Evolutionary conservation across 441 rosid species (phyloP), one percentile per base, ranked within the genome.

Genomic region (Eruca vesicaria): DNA sequence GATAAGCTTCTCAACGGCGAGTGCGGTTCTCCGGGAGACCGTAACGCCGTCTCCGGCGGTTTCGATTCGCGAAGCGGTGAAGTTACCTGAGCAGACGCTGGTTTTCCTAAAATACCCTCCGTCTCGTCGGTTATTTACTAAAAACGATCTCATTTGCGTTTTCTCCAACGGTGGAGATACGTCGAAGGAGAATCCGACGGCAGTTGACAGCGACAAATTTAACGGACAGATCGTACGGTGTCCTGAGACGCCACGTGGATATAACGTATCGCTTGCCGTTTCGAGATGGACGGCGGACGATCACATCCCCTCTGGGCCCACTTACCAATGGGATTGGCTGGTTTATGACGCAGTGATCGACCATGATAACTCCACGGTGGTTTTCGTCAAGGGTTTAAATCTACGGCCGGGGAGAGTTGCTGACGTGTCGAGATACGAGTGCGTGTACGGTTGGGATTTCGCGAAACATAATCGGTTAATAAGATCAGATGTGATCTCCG

Each of bases 381-480:
- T 86, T 55, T 94, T 91, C 28, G 88, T 88, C 48, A 94, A 91
- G 80, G 98, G 98, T 41, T 79, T 94, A 5, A 88, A 86, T 85
- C 86, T 94, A 79, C 90, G 93, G 78, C 79, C 88, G 0, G 92
- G 78, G 36, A 90, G 72, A 80, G 70, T 84, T 28, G 81, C 86
- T 12, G 74, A 86, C 19, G 76, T 85, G 3, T 86, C 93, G 5
- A 86, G 82, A 64, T 94, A 84, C n/a, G 96, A 94, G 82, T 94
- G 97, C 67, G 83, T 94, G 77, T 94, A 84, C 83, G 98, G 97
- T 28, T 90, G 93, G 96, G 90, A 94, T 84, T 88, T 91, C 12
- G 67, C 69, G 72, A 84, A 35, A n/a, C 80, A 80, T 2, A 85
- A 80, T 69, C 84, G 82, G 59, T 4, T 85, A 36, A 58, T 91